Evolutionary conservation across 352 stramenopile species (phyloP), one percentile per base, ranked within the genome.

Genomic region (Blastocystis sp.): DNA sequence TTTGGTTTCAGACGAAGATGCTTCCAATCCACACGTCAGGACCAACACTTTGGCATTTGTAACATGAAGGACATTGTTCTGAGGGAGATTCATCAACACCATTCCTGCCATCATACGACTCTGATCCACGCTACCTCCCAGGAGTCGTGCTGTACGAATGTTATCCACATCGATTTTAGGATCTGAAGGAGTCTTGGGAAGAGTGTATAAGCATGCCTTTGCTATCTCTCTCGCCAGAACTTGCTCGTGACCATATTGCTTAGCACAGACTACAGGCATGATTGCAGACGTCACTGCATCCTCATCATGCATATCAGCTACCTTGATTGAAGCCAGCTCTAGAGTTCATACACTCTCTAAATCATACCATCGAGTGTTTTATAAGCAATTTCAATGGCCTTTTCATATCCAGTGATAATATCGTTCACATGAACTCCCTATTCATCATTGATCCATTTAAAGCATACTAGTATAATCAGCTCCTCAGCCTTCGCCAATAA

Each of bases 101-200:
- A 98, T 98, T 80, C 97, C 97, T 88, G 96, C 94, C 75, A 99
- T 93, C n/a, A 98, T 94, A 35, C 93, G 93, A 69, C 93, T 98
- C 90, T 98, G 92, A 74, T 92, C 89, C 6, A 98, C 90, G 91
- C 95, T 96, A 37, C 95, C 94, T 71, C 97, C 97, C 87, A 97
- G 92, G 90, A 99, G 96, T 91, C 98, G 98, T 86, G 92, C 93
- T 35, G 98, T 95, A 81, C 97, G 95, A 83, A 99, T 97, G 88
- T 97, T 98, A 90, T 98, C 96, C 29, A 98, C 94, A 86, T 97
- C 96, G 86, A 99, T 92, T 51, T 90, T 93, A 4, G 94, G 91
- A 85, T 93, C 93, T 81, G 93, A 93, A n/a, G 89, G 86, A 77
- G 32, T 88, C 16, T 88, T 88, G 69, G 93, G 94, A 90, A 97